A percentile compares a stretch with the other conserved stretches of the same genome.
Evolutionary conservation across 441 rosid species (phyloP).

Genomic region (Aleurites moluccanus): DNA sequence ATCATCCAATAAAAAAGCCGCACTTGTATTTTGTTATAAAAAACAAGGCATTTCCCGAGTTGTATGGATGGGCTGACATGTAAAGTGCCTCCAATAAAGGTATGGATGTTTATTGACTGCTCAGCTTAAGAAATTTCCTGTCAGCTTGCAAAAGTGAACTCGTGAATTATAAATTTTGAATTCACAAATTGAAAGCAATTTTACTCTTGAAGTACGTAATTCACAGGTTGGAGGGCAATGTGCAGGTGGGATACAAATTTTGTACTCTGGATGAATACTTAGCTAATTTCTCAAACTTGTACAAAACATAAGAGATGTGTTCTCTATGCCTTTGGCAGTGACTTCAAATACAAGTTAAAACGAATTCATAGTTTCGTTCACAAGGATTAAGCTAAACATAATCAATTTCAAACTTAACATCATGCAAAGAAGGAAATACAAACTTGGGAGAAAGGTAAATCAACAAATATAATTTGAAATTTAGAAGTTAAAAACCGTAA

Average conservation of each 20-base stretch:
- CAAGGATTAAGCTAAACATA: not conserved
- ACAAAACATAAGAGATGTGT: not conserved
- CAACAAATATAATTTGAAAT: not conserved
- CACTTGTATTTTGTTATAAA: too few relatives aligned
- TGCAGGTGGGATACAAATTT: not conserved
- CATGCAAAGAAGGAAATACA: not conserved
- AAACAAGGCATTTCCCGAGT: too few relatives aligned
- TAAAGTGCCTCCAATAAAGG: too few relatives aligned
- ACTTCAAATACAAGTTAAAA: not conserved
- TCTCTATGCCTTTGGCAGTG: not conserved
- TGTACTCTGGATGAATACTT: not conserved
- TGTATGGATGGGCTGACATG: too few relatives aligned
- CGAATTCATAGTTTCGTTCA: not conserved
- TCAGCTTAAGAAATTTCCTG: too few relatives aligned
- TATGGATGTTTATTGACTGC: too few relatives aligned
- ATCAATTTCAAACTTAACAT: slow-evolving; percentile 13
- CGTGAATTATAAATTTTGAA: not conserved
- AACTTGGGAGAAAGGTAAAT: not conserved
- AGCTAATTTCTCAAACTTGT: slow-evolving; percentile 1
- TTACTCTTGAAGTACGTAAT: not conserved
- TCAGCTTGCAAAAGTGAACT: not conserved
- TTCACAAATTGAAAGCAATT: not conserved
- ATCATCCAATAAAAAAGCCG: too few relatives aligned
- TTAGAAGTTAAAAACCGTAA: not conserved
- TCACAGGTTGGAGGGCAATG: not conserved